Evolutionary conservation across 1,284 basidiomycete genomes (phyloP), one percentile per base, ranked within the genome.

Genomic region (Exobasidium cylindrosporum): DNA sequence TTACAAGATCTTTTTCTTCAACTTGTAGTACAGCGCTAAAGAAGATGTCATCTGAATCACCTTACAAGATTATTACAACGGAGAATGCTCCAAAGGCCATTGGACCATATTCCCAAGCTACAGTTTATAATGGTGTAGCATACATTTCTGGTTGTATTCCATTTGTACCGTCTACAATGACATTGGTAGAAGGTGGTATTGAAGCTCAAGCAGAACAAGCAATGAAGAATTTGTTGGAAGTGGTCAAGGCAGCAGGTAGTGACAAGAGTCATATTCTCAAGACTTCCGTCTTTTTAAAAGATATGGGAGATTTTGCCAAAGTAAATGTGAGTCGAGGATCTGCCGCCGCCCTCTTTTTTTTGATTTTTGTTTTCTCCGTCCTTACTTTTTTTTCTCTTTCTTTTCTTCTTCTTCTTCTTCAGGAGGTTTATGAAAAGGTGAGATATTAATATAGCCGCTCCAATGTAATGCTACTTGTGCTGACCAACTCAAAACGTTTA

Each of bases 91-190:
- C 77, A 40, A 65, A 61, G 24, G 78, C 78, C 32, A 77, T 80
- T 46, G 78, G 75, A 13, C 77, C 78, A 35, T 80, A 80, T 69
- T 76, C 67, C 53, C 91, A 97, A 82, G 92, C 89, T 7, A 90
- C 89, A 76, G 70, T 76, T 32, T 85, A 87, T 68, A 91, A 91
- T 63, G 87, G 90, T 70, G 85, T 93, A 60, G 86, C 96, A 70
- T 97, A 94, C 83, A 84, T 88, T 54, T 95, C 91, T 4, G 95
- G 95, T 58, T 90, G 89, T 77, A 90, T 97, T 74, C 90, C 92
- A 1, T 84, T 97, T 64, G 86, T 90, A 77, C 90, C 93, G 10
- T 76, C 83, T 45, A 87, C 87, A 17, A 88, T 87, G 82, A 84
- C 88, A 73, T 82, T 96, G 74, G 88, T 91, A 50, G 78, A 82